Base-by-base conservation (phyloP, 2,329 filamentous ascomycete species). In the Microsporum ferrugineum region DNA sequence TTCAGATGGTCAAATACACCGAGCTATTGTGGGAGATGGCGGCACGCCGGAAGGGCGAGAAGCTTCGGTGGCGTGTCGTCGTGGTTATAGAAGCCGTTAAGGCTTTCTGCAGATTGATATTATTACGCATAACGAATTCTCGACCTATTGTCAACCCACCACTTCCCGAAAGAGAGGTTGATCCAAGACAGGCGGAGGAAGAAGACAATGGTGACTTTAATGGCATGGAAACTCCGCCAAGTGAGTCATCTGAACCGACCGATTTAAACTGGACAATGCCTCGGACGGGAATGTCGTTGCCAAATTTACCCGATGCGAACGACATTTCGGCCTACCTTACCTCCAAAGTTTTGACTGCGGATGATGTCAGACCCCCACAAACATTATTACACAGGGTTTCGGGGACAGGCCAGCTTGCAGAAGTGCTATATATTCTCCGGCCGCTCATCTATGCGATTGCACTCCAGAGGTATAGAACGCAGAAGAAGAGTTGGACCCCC, bases 11-110 rank as follows among this genome's bases (percentile, higher is more conserved):
- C 31, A 88, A 94, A 67, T 97, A 97, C 71, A 96, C 91, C 0
- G 90, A 99, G 76, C 79, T 99, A 34, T 77, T 99, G n/a, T 94
- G 92, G 82, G 94, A 99, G 73, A 99, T 99, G 94, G 84, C 88
- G 33, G 91, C 91, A 33, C 95, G 95, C 75, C 83, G 92, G 57
- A 86, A 86, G 64, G 91, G 88, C 51, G 83, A 95, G 73, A 85
- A 83, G 69, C 76, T 87, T 31, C 84, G 91, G 34, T 99, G 94
- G 94, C 85, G 89, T 58, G 84, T 95, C 0, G 84, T 97, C 4
- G 85, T 97, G 8, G 71, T 95, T 2, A 79, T 99, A 27, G 94
- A 99, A 75, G 81, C 84, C 0, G 78, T 94, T 70, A 97, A 97
- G 75, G 91, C 92, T 1, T 67, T 94, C 6, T 96, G 92, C 71